These are phyloP conservation scores for Wallacemonas sp. DNA, from an alignment of 208 protist genomes.

Conservation along the genomic window DNA sequence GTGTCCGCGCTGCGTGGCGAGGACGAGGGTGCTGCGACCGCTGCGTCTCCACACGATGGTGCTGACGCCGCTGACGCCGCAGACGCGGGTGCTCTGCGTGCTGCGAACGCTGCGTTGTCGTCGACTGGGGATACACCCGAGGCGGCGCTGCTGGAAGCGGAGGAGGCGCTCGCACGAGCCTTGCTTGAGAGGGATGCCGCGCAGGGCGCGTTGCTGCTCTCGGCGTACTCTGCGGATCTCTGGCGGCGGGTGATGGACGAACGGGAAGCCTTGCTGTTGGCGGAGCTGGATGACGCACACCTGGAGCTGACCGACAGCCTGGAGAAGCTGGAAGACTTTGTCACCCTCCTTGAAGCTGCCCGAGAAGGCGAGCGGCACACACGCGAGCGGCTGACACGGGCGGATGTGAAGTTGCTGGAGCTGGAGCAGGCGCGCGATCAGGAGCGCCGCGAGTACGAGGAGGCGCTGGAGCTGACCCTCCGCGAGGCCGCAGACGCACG, in stretches of 20 bases:
- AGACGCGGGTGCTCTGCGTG: too few relatives aligned
- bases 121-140: too few relatives aligned
- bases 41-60: too few relatives aligned
- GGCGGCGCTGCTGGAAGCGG: too few relatives aligned
- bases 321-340: conserved; percentile 64
- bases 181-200: conserved; percentile 16
- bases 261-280: conserved; percentile 40
- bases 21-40: too few relatives aligned
- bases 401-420: conserved; percentile 45
- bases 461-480: conserved; percentile 21
- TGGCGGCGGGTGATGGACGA: conserved; percentile 18
- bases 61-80: too few relatives aligned
- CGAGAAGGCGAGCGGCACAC: conserved; percentile 40
- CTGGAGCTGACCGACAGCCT: conserved; percentile 52
- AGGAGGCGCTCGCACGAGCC: conserved; percentile 21
- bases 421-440: conserved; percentile 13
- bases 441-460: conserved; percentile 19
- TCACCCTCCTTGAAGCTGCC: conserved; percentile 48
- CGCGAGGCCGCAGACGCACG: conserved; percentile 16
- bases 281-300: conserved; percentile 38
- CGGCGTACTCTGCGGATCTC: background rate
- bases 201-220: background rate
- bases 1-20: too few relatives aligned
- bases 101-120: too few relatives aligned
- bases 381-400: conserved; percentile 28